phyloP scores from a whole-genome alignment of 139 green algal genomes.

The Chlorella sp. region DNA sequence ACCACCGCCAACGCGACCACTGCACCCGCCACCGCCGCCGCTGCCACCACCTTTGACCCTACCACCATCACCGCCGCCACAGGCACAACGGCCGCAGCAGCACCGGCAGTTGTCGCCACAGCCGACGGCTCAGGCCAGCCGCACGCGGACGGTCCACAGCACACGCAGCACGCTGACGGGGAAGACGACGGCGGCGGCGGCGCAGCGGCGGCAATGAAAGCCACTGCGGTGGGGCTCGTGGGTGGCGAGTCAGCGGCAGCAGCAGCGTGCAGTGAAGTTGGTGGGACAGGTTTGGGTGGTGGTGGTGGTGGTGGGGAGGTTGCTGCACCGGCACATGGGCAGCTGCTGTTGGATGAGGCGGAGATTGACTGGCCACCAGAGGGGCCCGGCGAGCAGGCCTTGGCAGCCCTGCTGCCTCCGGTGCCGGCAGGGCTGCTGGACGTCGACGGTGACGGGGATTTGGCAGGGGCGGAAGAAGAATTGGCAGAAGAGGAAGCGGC shows the following conservation, averaged over 20 bases:
- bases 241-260: not conserved
- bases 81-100: not conserved
- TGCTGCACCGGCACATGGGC: not conserved
- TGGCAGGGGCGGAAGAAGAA: not conserved
- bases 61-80: too few relatives aligned
- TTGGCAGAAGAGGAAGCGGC: not conserved
- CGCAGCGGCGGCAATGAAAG: not conserved
- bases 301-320: not conserved
- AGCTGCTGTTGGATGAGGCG: not conserved
- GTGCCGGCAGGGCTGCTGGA: not conserved
- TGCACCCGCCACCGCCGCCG: not conserved
- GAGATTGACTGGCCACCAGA: constrained; percentile 7
- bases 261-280: not conserved
- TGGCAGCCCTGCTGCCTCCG: constrained; percentile 1
- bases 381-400: not conserved
- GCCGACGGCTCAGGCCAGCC: not conserved
- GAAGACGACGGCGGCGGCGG: too few relatives aligned
- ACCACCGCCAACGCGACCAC: not conserved
- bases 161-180: not conserved
- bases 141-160: not conserved
- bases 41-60: not conserved
- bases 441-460: not conserved
- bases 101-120: not conserved
- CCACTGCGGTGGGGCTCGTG: not conserved
- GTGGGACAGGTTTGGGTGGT: not conserved